These are phyloP conservation scores for Sungouiozyma ichnusensis DNA, from an alignment of 805 yeast genomes.

Conservation along the genomic window DNA sequence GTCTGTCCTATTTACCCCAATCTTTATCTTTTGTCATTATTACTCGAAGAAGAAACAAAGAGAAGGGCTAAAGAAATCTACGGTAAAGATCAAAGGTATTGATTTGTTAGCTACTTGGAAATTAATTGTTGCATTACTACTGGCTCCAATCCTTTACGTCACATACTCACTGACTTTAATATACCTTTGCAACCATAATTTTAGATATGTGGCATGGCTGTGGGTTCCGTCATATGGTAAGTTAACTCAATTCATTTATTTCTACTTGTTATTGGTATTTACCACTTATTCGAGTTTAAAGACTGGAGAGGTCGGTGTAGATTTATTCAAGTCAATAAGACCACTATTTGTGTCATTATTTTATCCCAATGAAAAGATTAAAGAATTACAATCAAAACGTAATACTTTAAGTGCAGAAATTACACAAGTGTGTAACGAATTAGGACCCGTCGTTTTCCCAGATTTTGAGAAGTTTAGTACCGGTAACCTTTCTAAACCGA, in stretches of 20 bases:
- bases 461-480: constrained; percentile 47
- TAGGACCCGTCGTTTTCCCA: constrained; percentile 82
- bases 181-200: constrained; percentile 26
- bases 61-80: constrained; percentile 78
- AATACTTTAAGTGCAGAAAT: constrained; percentile 55
- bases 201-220: constrained; percentile 21
- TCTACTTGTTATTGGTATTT: constrained; percentile 50
- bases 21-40: constrained; percentile 60
- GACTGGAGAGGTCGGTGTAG: constrained; percentile 88
- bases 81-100: constrained; percentile 79
- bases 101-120: constrained; percentile 97
- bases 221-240: constrained; percentile 19
- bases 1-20: constrained; percentile 70
- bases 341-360: constrained; percentile 46
- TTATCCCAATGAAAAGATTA: constrained; percentile 34
- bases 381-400: constrained; percentile 49
- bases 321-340: constrained; percentile 65
- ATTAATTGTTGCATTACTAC: constrained; percentile 67
- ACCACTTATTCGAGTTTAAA: constrained; percentile 79
- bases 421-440: constrained; percentile 66
- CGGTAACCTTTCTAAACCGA: background rate
- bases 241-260: constrained; percentile 32
- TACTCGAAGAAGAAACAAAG: constrained; percentile 64
- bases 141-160: constrained; percentile 77
- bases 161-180: constrained; percentile 49